A percentile compares a stretch with the other conserved stretches of the same genome.
Conservation (phyloP, 257 asterid genomes). For the Ilex asprella region DNA sequence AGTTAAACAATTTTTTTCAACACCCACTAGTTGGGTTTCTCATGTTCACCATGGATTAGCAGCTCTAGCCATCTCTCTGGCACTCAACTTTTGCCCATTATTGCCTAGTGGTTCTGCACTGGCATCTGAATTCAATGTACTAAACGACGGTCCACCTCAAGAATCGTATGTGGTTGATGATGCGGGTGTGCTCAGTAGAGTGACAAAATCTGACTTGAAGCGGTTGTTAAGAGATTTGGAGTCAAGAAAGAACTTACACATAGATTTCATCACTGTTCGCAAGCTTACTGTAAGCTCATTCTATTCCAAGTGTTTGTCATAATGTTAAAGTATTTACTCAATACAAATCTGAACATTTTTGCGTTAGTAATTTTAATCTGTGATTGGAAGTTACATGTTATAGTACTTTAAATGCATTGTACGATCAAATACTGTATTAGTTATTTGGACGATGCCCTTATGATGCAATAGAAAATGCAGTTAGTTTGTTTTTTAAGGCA, state of each 20-base stretch:
- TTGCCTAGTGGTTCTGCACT: conserved; percentile 39
- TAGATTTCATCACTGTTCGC: conserved; percentile 82
- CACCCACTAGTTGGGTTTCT: conserved; percentile 57
- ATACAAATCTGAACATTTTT: background rate
- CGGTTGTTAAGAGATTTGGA: conserved; percentile 77
- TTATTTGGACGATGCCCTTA: too few relatives aligned
- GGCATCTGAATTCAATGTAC: conserved; percentile 88
- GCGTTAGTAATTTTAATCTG: too few relatives aligned
- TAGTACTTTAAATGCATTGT: too few relatives aligned
- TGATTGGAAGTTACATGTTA: too few relatives aligned
- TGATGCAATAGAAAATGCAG: too few relatives aligned
- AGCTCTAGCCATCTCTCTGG: conserved; percentile 78
- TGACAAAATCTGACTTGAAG: conserved; percentile 83
- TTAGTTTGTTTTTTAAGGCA: too few relatives aligned
- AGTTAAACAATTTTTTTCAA: conserved; percentile 23
- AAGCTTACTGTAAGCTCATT: conserved; percentile 68
- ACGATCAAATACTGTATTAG: too few relatives aligned
- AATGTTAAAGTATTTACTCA: too few relatives aligned
- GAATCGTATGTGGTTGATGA: conserved; percentile 79
- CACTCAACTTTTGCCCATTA: conserved; percentile 59
- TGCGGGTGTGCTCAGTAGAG: conserved; percentile 92
- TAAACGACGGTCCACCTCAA: conserved; percentile 73
- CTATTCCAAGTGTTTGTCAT: too few relatives aligned
- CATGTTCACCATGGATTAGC: conserved; percentile 71
- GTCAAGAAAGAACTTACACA: conserved; percentile 84